Base-by-base conservation (phyloP, 768 basidiomycete genomes). In the Russula emetica region DNA sequence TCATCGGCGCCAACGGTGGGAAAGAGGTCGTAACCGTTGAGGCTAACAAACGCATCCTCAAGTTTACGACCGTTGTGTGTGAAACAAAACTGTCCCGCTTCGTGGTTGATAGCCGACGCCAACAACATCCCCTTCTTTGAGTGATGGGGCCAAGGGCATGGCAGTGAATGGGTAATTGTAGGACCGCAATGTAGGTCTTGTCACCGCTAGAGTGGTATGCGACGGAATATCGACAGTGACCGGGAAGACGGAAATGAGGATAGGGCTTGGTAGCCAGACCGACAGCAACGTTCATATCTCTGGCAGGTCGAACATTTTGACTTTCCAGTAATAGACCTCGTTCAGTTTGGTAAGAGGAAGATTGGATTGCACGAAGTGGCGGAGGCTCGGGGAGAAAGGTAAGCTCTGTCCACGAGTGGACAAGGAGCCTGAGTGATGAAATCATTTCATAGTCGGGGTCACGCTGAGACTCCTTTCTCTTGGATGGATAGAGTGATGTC, bases 291-390 rank as follows among this genome's bases (percentile, higher is more conserved):
- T 82, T 90, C 10, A 94, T 98, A 2, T 83, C 78, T 84, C 79
- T 14, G 95, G 94, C 60, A 97, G 88, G 76, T 99, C 97, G 73
- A 94, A 98, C 90, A 98, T 92, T 78, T 99, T 99, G 66, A 94
- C 90, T 74, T 99, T 97, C 92, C 92, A 99, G 74, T 99, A 99
- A 74, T 99, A 99, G 14, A 98, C 94, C 74, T 98, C 97, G 76
- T 99, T 99, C 55, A 98, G 80, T 72, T 98, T 98, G 14, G 97
- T 97, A 3, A 99, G 78, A 2, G 97, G 97, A 11, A 99, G 80
- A 73, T 98, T 99, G 56, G 94, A 96, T 78, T 98, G 93, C 11
- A 99, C 97, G 85, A 92, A 13, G 96, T 95, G 2, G 92, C 89
- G 22, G 94, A 93, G 34, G 92, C 88, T 26, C 90, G n/a, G 92